A percentile compares a stretch with the other conserved stretches of the same genome.
Evolutionary conservation across 1,139 yeast genomes (phyloP).

Genomic region (Scheffersomyces cryptocercus): DNA sequence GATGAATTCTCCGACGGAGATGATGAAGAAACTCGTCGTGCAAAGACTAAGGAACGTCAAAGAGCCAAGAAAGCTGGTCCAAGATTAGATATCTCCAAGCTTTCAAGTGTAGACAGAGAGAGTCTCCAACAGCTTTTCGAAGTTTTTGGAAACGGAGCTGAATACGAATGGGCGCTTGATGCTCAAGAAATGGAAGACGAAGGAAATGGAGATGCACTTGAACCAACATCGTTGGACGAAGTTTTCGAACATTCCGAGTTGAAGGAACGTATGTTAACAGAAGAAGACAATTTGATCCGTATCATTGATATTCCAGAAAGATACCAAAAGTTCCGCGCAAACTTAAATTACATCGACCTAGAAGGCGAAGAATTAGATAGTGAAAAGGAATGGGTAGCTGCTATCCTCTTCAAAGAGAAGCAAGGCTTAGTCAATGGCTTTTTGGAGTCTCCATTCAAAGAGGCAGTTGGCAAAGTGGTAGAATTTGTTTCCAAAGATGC

Average conservation of each 20-base stretch:
- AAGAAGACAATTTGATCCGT: slow-evolving; percentile 86
- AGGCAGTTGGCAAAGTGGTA: slow-evolving; percentile 74
- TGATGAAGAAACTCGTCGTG: slow-evolving; percentile 53
- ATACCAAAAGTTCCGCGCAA: slow-evolving; percentile 72
- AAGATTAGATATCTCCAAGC: slow-evolving; percentile 54
- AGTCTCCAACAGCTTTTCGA: slow-evolving; percentile 91
- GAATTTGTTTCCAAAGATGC: slow-evolving; percentile 77
- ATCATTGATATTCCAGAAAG: slow-evolving; percentile 91
- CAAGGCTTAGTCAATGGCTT: slow-evolving; percentile 31
- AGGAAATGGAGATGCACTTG: slow-evolving; percentile 53
- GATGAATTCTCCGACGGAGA: slow-evolving; percentile 95
- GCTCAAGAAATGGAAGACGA: slow-evolving; percentile 76
- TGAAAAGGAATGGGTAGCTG: slow-evolving; percentile 81
- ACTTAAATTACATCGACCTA: slow-evolving; percentile 64
- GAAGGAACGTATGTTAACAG: slow-evolving; percentile 87
- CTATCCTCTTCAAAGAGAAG: slow-evolving; percentile 56
- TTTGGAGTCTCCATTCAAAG: slow-evolving; percentile 61
- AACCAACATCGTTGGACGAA: slow-evolving; percentile 71
- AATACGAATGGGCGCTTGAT: slow-evolving; percentile 97
- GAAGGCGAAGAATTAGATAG: slow-evolving; percentile 64
- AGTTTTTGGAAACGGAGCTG: slow-evolving; percentile 96
- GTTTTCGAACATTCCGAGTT: slow-evolving; percentile 95
- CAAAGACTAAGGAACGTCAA: slow-evolving; percentile 39
- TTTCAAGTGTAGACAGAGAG: slow-evolving; percentile 85
- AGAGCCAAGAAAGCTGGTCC: slow-evolving; percentile 43